Evolutionary conservation across 2,329 filamentous ascomycete genomes (phyloP).

Genomic region (Rosellinia necatrix): DNA sequence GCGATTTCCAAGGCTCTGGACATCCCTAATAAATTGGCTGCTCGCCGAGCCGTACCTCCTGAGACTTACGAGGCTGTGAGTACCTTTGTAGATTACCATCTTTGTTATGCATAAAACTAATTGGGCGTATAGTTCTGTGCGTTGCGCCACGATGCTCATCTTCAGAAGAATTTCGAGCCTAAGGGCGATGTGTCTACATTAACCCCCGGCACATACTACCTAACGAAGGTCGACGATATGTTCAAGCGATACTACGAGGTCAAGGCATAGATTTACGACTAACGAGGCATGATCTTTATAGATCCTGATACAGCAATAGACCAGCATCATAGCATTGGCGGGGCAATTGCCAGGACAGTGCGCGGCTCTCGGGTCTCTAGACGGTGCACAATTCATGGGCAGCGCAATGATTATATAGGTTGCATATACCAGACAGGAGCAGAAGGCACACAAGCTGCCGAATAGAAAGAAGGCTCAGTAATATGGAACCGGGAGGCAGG

Average conservation of each 20-base stretch:
- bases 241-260: conserved; percentile 79
- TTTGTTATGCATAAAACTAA: conserved; percentile 28
- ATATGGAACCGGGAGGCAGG: conserved; percentile 31
- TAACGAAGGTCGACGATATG: conserved; percentile 81
- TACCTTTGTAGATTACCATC: conserved; percentile 21
- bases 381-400: conserved; percentile 30
- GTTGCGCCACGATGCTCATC: conserved; percentile 80
- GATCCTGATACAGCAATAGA: conserved; percentile 35
- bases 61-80: conserved; percentile 75
- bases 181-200: conserved; percentile 71
- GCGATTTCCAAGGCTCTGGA: conserved; percentile 70
- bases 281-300: conserved; percentile 27
- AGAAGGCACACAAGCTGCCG: conserved; percentile 23
- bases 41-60: conserved; percentile 69
- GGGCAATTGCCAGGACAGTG: conserved; percentile 28
- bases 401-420: conserved; percentile 25
- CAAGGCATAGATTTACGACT: conserved; percentile 62
- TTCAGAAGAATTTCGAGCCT: conserved; percentile 79
- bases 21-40: conserved; percentile 69
- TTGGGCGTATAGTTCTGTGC: conserved; percentile 68
- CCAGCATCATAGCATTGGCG: conserved; percentile 30
- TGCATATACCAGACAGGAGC: conserved; percentile 31
- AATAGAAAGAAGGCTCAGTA: conserved; percentile 22
- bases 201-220: conserved; percentile 72
- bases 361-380: conserved; percentile 30